A percentile compares a stretch with the other conserved stretches of the same genome.
These are phyloP conservation scores for Begonia fuchsioides DNA, from an alignment of 306 rosid genomes.

Conservation along the genomic window DNA sequence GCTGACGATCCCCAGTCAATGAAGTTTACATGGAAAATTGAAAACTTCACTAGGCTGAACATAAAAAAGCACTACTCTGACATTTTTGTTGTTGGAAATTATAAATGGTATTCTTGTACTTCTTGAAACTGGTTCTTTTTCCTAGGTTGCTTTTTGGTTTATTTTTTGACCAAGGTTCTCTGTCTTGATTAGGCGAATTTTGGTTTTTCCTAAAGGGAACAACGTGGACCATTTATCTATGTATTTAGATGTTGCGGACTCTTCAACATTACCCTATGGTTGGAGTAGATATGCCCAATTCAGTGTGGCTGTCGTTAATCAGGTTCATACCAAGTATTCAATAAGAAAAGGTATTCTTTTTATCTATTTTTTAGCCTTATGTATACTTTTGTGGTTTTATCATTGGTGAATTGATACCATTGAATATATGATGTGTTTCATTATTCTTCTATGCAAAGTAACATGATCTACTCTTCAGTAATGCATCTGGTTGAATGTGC, in stretches of 20 bases:
- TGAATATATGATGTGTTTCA: neutral
- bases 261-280: constrained; percentile 25
- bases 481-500: too few species aligned
- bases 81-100: constrained; percentile 32
- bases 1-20: constrained; percentile 52
- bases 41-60: constrained; percentile 45
- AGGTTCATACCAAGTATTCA: constrained; percentile 51
- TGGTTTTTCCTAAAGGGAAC: constrained; percentile 79
- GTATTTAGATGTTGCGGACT: constrained; percentile 58
- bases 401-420: neutral
- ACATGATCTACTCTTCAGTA: too few species aligned
- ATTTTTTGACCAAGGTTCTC: constrained; percentile 9
- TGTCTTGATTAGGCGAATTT: constrained; percentile 40
- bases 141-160: neutral
- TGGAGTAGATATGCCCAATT: constrained; percentile 40
- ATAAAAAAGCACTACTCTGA: constrained; percentile 50
- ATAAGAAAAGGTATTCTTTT: constrained; percentile 59
- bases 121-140: too few species aligned
- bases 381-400: constrained; percentile 1
- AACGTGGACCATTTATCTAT: constrained; percentile 59
- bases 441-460: too few species aligned
- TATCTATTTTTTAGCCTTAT: neutral
- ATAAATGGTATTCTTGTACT: constrained; percentile 31
- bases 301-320: constrained; percentile 62
- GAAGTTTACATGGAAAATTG: constrained; percentile 61